Percentiles rank a stretch among this genome's conserved stretches.
phyloP scores from a whole-genome alignment of 1,139 yeast species.

The Pichia sp. region DNA sequence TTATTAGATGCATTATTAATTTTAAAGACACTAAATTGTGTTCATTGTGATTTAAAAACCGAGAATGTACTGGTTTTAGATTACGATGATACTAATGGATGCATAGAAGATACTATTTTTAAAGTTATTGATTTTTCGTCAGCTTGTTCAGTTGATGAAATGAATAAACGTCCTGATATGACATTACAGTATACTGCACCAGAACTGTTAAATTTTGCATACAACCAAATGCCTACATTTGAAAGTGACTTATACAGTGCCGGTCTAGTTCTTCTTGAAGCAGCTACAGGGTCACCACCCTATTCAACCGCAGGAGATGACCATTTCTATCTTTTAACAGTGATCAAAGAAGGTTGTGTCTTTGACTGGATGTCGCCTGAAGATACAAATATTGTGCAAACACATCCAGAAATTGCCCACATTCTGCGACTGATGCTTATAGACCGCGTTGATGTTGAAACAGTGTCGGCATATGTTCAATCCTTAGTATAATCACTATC shows the following conservation, averaged over 20 bases:
- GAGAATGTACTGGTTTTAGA: conserved; percentile 29
- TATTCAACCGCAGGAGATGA: conserved; percentile 24
- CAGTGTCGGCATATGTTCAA: background rate
- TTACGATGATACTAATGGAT: conserved; percentile 2
- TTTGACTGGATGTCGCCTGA: conserved; percentile 25
- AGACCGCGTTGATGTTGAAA: background rate
- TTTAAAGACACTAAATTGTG: conserved; percentile 23
- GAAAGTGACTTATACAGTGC: conserved; percentile 30
- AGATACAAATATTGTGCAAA: conserved; percentile 14
- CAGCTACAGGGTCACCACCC: conserved; percentile 32
- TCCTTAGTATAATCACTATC: background rate
- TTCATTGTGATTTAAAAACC: conserved; percentile 35
- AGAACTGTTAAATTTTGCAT: conserved; percentile 24
- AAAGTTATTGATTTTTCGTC: conserved; percentile 36
- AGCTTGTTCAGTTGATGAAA: conserved; percentile 19
- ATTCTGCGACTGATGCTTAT: background rate
- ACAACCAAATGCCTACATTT: conserved; percentile 21
- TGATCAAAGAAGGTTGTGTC: conserved; percentile 24
- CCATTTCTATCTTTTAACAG: conserved; percentile 22
- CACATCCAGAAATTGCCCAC: background rate
- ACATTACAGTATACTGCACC: conserved; percentile 35
- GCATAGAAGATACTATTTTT: conserved; percentile 16
- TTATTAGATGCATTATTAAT: conserved; percentile 24
- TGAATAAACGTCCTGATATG: conserved; percentile 27
- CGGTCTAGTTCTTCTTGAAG: conserved; percentile 31